A percentile compares a stretch with the other conserved stretches of the same genome.
phyloP scores from a whole-genome alignment of 208 protist genomes.

The Trypanosoma theileri region DNA sequence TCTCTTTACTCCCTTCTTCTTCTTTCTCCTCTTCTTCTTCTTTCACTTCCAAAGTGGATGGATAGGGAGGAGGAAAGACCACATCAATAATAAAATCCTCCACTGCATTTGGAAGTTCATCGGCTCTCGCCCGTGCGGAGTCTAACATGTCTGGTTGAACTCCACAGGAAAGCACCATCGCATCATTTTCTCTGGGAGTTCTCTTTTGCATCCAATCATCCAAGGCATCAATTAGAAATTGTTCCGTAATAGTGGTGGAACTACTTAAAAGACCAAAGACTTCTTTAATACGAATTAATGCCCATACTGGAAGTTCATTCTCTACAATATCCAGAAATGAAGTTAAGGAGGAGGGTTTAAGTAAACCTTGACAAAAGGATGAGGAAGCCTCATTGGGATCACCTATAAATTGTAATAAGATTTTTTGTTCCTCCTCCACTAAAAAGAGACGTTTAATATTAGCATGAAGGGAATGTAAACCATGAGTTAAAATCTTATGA shows the following conservation, averaged over 20 bases:
- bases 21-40: conserved; percentile 9
- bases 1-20: conserved; percentile 3
- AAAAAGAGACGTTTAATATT: conserved; percentile 58
- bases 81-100: conserved; percentile 87
- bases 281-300: conserved; percentile 43
- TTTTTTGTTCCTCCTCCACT: conserved; percentile 36
- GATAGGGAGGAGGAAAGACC: conserved; percentile 53
- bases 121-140: conserved; percentile 28
- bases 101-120: conserved; percentile 41
- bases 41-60: neutral
- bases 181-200: conserved; percentile 39
- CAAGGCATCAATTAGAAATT: conserved; percentile 81
- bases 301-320: conserved; percentile 45
- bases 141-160: conserved; percentile 61
- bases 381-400: conserved; percentile 21
- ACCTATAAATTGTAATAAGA: conserved; percentile 44
- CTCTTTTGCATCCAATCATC: conserved; percentile 60
- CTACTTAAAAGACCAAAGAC: conserved; percentile 33
- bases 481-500: conserved; percentile 43
- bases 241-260: conserved; percentile 38
- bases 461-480: conserved; percentile 42
- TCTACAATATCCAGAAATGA: conserved; percentile 43
- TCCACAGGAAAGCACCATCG: conserved; percentile 65
- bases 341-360: conserved; percentile 47
- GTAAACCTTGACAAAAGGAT: conserved; percentile 30